Percentiles rank a stretch among this genome's conserved stretches.
phyloP scores from a whole-genome alignment of 202 grass and related monocot species.

The Panicum hallii region DNA sequence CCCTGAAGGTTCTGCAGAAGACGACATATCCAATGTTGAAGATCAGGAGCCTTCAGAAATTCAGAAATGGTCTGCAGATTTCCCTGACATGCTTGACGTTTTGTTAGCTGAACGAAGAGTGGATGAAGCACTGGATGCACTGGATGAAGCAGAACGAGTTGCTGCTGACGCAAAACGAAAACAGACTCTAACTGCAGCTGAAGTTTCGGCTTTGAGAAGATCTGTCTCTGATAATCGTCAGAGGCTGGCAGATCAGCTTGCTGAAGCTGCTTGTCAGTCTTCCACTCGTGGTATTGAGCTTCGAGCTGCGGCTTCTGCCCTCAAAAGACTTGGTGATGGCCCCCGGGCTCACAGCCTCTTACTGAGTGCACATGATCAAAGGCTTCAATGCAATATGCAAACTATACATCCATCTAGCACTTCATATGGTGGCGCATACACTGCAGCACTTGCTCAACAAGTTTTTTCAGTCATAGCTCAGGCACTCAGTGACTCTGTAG shows the following conservation, averaged over 20 bases:
- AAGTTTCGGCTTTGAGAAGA: slow-evolving; percentile 62
- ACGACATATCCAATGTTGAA: slow-evolving; percentile 69
- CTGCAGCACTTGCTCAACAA: slow-evolving; percentile 89
- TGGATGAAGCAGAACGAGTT: slow-evolving; percentile 84
- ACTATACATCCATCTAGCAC: slow-evolving; percentile 91
- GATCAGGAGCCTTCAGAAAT: slow-evolving; percentile 83
- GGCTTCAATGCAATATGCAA: slow-evolving; percentile 94
- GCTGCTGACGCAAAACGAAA: slow-evolving; percentile 63
- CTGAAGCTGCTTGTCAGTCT: slow-evolving; percentile 94
- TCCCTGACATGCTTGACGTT: slow-evolving; percentile 91
- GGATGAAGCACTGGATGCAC: slow-evolving; percentile 92
- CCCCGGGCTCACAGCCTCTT: slow-evolving; percentile 91
- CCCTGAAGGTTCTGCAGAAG: slow-evolving; percentile 61
- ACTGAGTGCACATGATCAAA: slow-evolving; percentile 85
- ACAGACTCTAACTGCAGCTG: slow-evolving; percentile 57
- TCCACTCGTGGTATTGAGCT: slow-evolving; percentile 93
- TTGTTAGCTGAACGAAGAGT: slow-evolving; percentile 96
- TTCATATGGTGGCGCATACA: slow-evolving; percentile 93
- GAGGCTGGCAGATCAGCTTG: slow-evolving; percentile 88
- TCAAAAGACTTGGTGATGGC: slow-evolving; percentile 95
- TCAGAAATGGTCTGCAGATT: slow-evolving; percentile 95
- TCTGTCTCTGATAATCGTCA: slow-evolving; percentile 76
- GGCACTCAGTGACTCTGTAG: slow-evolving; percentile 88
- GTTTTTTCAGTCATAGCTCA: slow-evolving; percentile 93
- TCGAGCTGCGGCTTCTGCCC: slow-evolving; percentile 88